A percentile compares a stretch with the other conserved stretches of the same genome.
Conservation (phyloP, 352 stramenopile genomes). For the Phytopythium ostracodes region DNA sequence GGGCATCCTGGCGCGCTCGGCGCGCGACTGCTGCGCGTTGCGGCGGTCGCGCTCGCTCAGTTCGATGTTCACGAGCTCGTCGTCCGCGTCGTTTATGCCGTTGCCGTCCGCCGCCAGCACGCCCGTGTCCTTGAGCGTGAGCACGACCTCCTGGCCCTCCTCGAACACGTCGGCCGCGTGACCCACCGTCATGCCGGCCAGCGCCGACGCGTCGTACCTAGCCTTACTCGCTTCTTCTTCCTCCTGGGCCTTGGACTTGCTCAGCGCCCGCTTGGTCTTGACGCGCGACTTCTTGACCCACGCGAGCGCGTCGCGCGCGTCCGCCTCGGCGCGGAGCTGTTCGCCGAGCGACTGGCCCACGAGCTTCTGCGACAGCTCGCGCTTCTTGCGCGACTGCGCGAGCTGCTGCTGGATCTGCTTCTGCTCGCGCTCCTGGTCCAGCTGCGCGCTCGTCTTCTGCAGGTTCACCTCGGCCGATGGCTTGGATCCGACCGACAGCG, state of each 20-base stretch:
- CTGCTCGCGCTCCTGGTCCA: constrained; percentile 46
- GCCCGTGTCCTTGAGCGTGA: constrained; percentile 92
- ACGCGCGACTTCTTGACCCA: constrained; percentile 65
- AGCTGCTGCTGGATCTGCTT: constrained; percentile 50
- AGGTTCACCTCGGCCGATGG: constrained; percentile 56
- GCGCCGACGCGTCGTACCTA: constrained; percentile 71
- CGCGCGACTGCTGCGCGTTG: constrained; percentile 33
- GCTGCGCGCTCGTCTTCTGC: constrained; percentile 54
- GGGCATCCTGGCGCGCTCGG: constrained; percentile 48
- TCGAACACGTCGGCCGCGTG: constrained; percentile 88
- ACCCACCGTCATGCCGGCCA: constrained; percentile 88
- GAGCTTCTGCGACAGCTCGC: constrained; percentile 71
- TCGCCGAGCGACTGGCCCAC: constrained; percentile 71
- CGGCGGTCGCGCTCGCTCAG: constrained; percentile 69
- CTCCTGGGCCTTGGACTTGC: constrained; percentile 12
- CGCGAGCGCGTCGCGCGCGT: constrained; percentile 34
- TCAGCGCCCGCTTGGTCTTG: constrained; percentile 6
- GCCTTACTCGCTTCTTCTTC: not conserved
- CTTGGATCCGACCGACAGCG: constrained; percentile 40
- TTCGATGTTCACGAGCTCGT: constrained; percentile 86
- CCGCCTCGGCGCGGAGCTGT: constrained; percentile 38
- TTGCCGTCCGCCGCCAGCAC: constrained; percentile 84
- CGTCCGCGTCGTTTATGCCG: constrained; percentile 70
- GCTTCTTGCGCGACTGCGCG: constrained; percentile 56
- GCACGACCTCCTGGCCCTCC: constrained; percentile 88